A percentile compares a stretch with the other conserved stretches of the same genome.
These are phyloP conservation scores for Cordyceps tenuipes DNA, from an alignment of 2,329 filamentous ascomycete species.

Conservation along the genomic window DNA sequence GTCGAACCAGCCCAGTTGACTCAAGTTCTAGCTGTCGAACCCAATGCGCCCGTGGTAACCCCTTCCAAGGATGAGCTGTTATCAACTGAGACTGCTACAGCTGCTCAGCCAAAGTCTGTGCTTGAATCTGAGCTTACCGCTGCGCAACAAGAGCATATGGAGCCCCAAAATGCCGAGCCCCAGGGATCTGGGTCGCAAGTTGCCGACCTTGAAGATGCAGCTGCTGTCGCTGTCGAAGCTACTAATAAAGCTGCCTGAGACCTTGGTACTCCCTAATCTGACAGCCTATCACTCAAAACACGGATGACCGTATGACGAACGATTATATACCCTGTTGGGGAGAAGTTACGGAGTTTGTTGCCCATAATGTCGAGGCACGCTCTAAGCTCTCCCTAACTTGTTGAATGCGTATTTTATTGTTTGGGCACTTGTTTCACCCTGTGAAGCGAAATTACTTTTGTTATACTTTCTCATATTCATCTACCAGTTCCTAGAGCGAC, in stretches of 20 bases:
- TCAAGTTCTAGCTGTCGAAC: background rate
- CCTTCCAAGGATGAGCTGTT: background rate
- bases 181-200: background rate
- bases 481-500: background rate
- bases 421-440: background rate
- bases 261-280: background rate
- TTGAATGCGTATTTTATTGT: conserved; percentile 4
- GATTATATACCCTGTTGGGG: conserved; percentile 1
- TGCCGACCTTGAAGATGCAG: background rate
- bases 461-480: background rate
- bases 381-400: background rate
- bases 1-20: background rate
- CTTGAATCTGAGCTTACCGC: background rate
- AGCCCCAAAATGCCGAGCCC: background rate
- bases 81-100: background rate
- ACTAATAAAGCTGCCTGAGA: background rate
- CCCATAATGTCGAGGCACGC: background rate
- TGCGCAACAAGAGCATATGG: background rate
- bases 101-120: background rate
- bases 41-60: background rate
- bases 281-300: background rate
- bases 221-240: background rate
- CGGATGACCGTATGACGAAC: conserved; percentile 9
- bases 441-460: background rate
- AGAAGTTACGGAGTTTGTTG: background rate